A percentile compares a stretch with the other conserved stretches of the same genome.
These are phyloP conservation scores for Citrus inodora DNA, from an alignment of 345 rosid genomes.

Conservation along the genomic window DNA sequence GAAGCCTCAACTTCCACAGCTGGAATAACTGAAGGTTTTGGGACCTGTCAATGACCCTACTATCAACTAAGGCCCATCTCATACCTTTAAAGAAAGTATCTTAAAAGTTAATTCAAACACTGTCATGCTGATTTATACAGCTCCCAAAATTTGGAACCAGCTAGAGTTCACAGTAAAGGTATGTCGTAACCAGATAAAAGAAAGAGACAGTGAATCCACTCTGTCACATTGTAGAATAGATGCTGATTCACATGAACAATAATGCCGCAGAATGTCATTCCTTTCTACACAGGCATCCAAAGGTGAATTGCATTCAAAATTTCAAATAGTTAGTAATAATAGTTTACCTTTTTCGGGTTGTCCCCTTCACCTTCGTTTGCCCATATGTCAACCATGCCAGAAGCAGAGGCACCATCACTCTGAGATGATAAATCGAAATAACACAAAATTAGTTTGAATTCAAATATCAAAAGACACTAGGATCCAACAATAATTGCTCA, in stretches of 20 bases:
- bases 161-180: not conserved
- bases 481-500: slow-evolving; percentile 17
- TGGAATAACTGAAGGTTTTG: slow-evolving; percentile 61
- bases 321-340: not conserved
- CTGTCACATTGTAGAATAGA: not conserved
- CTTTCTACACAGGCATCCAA: not conserved
- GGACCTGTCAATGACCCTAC: slow-evolving; percentile 27
- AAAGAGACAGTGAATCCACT: not conserved
- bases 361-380: slow-evolving; percentile 43
- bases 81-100: not conserved
- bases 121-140: not conserved
- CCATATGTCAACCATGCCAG: slow-evolving; percentile 67
- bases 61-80: not conserved
- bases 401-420: slow-evolving; percentile 36
- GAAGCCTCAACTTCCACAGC: slow-evolving; percentile 94
- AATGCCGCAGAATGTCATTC: not conserved
- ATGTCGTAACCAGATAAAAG: not conserved
- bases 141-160: not conserved
- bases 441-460: slow-evolving; percentile 3
- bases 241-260: not conserved
- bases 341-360: slow-evolving; percentile 48
- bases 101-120: not conserved
- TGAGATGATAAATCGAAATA: slow-evolving; percentile 18
- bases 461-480: not conserved
- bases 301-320: not conserved